Evolutionary conservation across 2,329 filamentous ascomycete genomes (phyloP), one percentile per base, ranked within the genome.

Genomic region (Kalmusia sp.): DNA sequence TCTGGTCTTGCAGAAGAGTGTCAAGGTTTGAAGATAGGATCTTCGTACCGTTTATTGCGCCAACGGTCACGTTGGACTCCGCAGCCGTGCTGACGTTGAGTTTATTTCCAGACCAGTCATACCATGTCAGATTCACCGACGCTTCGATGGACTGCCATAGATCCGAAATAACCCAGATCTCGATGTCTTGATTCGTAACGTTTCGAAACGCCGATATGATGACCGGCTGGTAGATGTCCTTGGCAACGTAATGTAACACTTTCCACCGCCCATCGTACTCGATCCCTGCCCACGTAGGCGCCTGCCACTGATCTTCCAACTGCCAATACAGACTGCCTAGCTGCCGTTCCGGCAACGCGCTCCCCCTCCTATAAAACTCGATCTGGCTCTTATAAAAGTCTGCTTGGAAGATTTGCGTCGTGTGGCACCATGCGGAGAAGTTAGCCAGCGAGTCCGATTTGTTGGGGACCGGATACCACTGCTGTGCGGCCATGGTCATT

Each of bases 211-310:
- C 80, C 1, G 83, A 79, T n/a, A 87, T 77, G 52, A 88, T 84
- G n/a, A 87, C 72, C 1, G 78, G 77, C 46, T 82, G 69, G 59
- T 85, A 88, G 21, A 84, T 80, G 51, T 87, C 83, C 52, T 81
- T 82, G 2, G 81, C 80, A 1, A 79, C 74, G 51, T 87, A 84
- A 53, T 87, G 84, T 15, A 87, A 68, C 0, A 86, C 77, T 65
- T 88, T 87, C 84, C 84, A 87, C 1, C 85, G 74, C 0, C 84
- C 84, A 44, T 83, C 81, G 54, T 86, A 86, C 64, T 88, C 85
- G 28, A 87, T 82, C 0, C 83, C 81, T 0, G 85, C 83, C 85
- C 85, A 88, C 0, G 83, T 86, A 0, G 85, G 84, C 1, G 84
- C 84, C 58, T 85, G 83, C 84, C 84, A 87, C 52, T 86, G 82